These are phyloP conservation scores for Shiraia bambusicola DNA, from an alignment of 2,329 filamentous ascomycete genomes.

Conservation along the genomic window DNA sequence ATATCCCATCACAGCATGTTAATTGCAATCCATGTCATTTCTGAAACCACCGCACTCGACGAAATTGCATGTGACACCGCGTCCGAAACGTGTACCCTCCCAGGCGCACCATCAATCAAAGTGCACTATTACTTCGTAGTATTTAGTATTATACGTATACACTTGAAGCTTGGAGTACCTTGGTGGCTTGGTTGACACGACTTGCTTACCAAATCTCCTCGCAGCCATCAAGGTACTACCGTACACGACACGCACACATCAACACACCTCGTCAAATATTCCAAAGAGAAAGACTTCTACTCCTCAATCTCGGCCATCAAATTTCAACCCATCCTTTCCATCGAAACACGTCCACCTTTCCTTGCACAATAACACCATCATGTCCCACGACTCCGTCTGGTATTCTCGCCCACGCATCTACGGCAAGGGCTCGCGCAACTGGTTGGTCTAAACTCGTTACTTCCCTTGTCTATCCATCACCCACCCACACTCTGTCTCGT, in stretches of 20 bases:
- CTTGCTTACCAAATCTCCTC: background rate
- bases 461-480: too few species aligned
- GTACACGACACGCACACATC: slow-evolving; percentile 1
- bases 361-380: slow-evolving; percentile 4
- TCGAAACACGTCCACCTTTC: background rate
- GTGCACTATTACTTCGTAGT: background rate
- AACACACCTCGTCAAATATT: background rate
- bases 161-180: too few species aligned
- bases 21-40: too few species aligned
- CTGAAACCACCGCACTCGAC: too few species aligned
- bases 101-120: too few species aligned
- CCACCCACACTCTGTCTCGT: too few species aligned
- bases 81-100: too few species aligned
- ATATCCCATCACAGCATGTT: too few species aligned
- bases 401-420: slow-evolving; percentile 95
- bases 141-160: background rate
- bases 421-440: slow-evolving; percentile 90
- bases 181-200: slow-evolving; percentile 1
- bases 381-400: slow-evolving; percentile 64
- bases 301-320: background rate
- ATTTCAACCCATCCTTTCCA: background rate
- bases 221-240: slow-evolving; percentile 14
- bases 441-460: slow-evolving; percentile 62
- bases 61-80: too few species aligned
- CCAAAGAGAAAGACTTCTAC: background rate